Conservation (phyloP, 1,284 basidiomycete species). For the Somion occarium region DNA sequence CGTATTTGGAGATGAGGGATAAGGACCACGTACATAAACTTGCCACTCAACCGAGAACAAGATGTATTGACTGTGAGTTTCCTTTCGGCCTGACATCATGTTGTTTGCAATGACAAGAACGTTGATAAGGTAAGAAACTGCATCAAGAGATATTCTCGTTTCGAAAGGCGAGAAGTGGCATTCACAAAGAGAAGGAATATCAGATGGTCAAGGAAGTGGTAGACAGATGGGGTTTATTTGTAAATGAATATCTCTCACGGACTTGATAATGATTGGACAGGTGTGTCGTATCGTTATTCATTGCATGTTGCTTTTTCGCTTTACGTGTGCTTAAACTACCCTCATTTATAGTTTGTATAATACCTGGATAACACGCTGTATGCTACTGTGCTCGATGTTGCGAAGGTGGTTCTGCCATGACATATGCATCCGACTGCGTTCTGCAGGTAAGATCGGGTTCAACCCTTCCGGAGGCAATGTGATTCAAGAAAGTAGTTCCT, state of each 20-base stretch:
- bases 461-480: too few species aligned
- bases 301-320: not conserved
- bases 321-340: too few species aligned
- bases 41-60: conserved; percentile 12
- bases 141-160: conserved; percentile 80
- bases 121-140: conserved; percentile 41
- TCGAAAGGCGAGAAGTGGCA: conserved; percentile 42
- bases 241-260: conserved; percentile 22
- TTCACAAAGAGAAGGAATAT: conserved; percentile 62
- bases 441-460: too few species aligned
- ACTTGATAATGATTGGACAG: not conserved
- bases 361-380: too few species aligned
- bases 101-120: not conserved
- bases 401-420: too few species aligned
- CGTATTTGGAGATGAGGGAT: conserved; percentile 45
- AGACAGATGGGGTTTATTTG: conserved; percentile 68
- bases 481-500: too few species aligned
- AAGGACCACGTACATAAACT: not conserved
- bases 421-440: too few species aligned
- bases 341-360: too few species aligned
- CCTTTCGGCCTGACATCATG: not conserved
- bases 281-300: not conserved
- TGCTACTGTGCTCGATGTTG: too few species aligned
- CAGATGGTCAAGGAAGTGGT: conserved; percentile 67
- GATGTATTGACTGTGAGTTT: conserved; percentile 37